Conservation (phyloP, 805 yeast species). For the Candida ulmi region DNA sequence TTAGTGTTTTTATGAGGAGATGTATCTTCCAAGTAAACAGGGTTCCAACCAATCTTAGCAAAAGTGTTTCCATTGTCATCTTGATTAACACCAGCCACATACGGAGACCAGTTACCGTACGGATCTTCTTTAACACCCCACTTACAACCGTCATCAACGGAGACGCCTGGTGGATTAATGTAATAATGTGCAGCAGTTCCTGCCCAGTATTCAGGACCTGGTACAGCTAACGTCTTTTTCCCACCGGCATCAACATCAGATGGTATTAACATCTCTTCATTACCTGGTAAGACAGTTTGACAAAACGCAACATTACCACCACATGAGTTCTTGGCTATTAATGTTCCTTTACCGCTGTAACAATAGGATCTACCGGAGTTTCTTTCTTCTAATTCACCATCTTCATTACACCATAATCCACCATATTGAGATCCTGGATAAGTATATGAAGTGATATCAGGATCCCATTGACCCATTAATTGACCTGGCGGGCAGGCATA, state of each 20-base stretch:
- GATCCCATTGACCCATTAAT: conserved; percentile 86
- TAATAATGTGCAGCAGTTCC: conserved; percentile 83
- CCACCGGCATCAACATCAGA: conserved; percentile 52
- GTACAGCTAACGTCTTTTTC: conserved; percentile 66
- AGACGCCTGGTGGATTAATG: conserved; percentile 77
- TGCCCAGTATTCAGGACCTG: conserved; percentile 81
- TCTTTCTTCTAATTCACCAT: conserved; percentile 64
- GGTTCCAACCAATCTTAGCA: conserved; percentile 90
- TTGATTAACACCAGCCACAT: conserved; percentile 87
- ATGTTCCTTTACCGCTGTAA: conserved; percentile 72
- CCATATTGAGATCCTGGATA: conserved; percentile 81
- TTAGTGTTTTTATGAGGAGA: conserved; percentile 46
- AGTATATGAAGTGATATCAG: conserved; percentile 60
- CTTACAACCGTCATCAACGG: conserved; percentile 68
- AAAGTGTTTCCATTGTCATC: conserved; percentile 64
- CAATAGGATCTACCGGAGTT: conserved; percentile 57
- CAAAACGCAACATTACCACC: conserved; percentile 70
- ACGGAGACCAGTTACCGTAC: conserved; percentile 89
- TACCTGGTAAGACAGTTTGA: conserved; percentile 91
- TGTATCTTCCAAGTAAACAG: conserved; percentile 61
- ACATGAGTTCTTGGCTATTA: conserved; percentile 53
- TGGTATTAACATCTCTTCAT: conserved; percentile 92
- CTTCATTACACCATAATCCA: conserved; percentile 69
- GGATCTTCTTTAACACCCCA: conserved; percentile 75
- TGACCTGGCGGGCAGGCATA: conserved; percentile 90